phyloP scores from a whole-genome alignment of 2,329 filamentous ascomycete genomes.

The Mycosphaerelloides madeirae region DNA sequence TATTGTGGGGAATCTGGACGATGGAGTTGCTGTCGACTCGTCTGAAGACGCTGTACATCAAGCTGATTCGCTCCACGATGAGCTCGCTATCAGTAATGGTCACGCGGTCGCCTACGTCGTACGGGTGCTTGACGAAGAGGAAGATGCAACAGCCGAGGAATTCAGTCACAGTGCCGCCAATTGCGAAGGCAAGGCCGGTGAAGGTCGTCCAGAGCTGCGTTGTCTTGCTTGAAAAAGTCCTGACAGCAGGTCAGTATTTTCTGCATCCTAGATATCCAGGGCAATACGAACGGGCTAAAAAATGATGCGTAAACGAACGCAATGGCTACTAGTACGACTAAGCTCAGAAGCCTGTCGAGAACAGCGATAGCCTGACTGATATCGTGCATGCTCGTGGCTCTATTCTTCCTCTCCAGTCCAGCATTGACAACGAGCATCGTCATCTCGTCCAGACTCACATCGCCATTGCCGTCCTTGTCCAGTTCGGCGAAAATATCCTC shows the following conservation, averaged over 20 bases:
- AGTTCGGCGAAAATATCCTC: slow-evolving; percentile 31
- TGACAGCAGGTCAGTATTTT: no score
- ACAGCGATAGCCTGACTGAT: slow-evolving; percentile 34
- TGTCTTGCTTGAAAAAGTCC: no score
- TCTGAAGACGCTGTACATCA: slow-evolving; percentile 33
- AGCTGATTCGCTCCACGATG: slow-evolving; percentile 30
- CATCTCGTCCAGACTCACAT: slow-evolving; percentile 35
- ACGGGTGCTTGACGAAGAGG: slow-evolving; percentile 94
- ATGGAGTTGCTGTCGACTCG: slow-evolving; percentile 27
- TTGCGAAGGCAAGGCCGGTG: slow-evolving; percentile 69
- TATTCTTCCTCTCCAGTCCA: slow-evolving; percentile 28
- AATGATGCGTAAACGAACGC: no score
- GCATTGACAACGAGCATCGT: slow-evolving; percentile 26
- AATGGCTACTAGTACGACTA: no score
- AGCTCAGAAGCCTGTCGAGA: slow-evolving; percentile 31
- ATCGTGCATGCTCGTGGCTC: slow-evolving; percentile 31
- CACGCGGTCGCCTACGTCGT: slow-evolving; percentile 51
- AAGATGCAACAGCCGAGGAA: slow-evolving; percentile 97
- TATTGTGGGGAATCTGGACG: slow-evolving; percentile 34
- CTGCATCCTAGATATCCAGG: no score
- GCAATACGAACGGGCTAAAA: no score
- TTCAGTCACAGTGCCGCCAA: slow-evolving; percentile 88
- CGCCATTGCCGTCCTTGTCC: slow-evolving; percentile 33
- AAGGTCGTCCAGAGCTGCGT: slow-evolving; percentile 23
- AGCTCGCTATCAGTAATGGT: slow-evolving; percentile 22